Conservation (phyloP, 768 basidiomycete species). For the Trametes punicea region DNA sequence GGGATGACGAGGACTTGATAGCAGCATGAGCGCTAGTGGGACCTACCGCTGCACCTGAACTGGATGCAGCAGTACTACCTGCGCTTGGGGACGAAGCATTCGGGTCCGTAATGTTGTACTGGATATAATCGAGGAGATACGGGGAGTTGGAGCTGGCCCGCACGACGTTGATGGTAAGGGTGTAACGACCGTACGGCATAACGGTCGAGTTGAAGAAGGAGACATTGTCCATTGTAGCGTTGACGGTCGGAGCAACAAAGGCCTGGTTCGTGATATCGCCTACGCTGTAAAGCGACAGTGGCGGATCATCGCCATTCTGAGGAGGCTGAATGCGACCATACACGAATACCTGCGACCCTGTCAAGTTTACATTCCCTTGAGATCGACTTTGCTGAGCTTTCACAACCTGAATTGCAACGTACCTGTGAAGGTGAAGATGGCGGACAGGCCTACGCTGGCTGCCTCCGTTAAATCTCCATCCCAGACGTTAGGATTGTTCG, state of each 20-base stretch:
- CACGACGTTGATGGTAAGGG: slow-evolving; percentile 7
- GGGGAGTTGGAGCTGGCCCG: background rate
- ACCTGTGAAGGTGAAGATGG: slow-evolving; percentile 2
- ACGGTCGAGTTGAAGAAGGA: slow-evolving; percentile 12
- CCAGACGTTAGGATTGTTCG: background rate
- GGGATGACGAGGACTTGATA: background rate
- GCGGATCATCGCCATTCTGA: background rate
- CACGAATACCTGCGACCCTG: slow-evolving; percentile 11
- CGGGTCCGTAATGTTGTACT: slow-evolving; percentile 4
- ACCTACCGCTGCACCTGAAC: background rate
- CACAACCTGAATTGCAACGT: too few relatives aligned
- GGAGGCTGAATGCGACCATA: slow-evolving; percentile 1
- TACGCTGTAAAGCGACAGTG: slow-evolving; percentile 11
- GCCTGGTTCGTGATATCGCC: background rate
- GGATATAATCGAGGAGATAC: slow-evolving; percentile 9
- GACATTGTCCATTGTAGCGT: slow-evolving; percentile 1
- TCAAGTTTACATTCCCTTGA: too few relatives aligned
- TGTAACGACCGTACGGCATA: slow-evolving; percentile 5
- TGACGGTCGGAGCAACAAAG: background rate
- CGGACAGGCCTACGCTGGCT: background rate
- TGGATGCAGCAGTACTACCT: background rate
- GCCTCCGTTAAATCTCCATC: background rate
- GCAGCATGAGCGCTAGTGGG: background rate
- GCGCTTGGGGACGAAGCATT: background rate
- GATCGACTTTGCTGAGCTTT: background rate